Base-by-base conservation (phyloP, 164 flowering plant genomes). In the Vitis rupestris region DNA sequence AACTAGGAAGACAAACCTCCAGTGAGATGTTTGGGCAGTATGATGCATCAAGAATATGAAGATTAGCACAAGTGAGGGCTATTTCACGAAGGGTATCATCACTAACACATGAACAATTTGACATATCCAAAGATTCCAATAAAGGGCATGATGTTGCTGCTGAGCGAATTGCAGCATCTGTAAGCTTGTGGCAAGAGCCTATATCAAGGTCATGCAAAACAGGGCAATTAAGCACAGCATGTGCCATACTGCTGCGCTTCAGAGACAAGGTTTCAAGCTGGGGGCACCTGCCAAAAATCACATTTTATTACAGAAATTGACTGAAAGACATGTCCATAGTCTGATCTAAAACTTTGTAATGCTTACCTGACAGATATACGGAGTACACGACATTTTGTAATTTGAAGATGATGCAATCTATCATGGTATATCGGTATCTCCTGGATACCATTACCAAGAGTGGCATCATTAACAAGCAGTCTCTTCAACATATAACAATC, bases 11-110 rank as follows among this genome's bases (percentile, higher is more conserved):
- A 79, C 85, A 49, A 2, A 95, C 99, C 96, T 93, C 98, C 56
- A 95, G 90, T 8, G 98, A 87, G 50, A 95, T 87, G 80, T 92
- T 95, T 60, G 97, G 94, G 77, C 99, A 95, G 83, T 90, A 95
- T 23, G 99, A 95, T 30, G 97, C 94, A 87, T 93, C 79, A n/a
- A 95, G 93, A 75, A 79, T 60, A 51, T 69, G 89, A 59, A 95
- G 94, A 82, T 82, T 83, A 44, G 66, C 78, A 80, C 97, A 92
- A 30, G 76, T 47, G 0, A 11, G 65, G 48, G 90, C 85, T 70
- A 93, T 91, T 53, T 90, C 98, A 64, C 90, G 99, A 47, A 95
- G 73, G 11, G 99, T 91, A 77, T 93, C 99, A 74, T 95, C 98
- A 80, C 88, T 90, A 63, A 91, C 91, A 82, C 94, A 86, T 27